A percentile compares a stretch with the other conserved stretches of the same genome.
phyloP scores from a whole-genome alignment of 495 filamentous ascomycete species.

The Amniculicola lignicola region DNA sequence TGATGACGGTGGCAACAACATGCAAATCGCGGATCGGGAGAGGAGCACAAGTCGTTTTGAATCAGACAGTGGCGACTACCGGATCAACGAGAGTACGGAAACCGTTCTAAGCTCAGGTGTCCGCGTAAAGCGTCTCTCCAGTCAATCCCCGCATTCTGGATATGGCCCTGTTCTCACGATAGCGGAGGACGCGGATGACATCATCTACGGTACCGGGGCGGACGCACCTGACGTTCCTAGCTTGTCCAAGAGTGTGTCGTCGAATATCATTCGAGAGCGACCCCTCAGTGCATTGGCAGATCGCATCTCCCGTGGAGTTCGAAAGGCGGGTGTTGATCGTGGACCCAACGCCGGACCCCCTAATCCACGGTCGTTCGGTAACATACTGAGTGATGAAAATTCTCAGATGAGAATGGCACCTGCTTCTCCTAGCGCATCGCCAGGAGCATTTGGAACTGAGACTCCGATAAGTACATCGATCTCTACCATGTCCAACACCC shows the following conservation, averaged over 20 bases:
- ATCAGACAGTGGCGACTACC: not conserved
- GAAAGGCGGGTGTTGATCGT: too few species aligned
- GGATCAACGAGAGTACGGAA: not conserved
- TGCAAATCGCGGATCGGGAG: too few species aligned
- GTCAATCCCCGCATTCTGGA: conserved; percentile 9
- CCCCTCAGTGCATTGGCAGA: conserved; percentile 8
- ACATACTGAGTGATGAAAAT: too few species aligned
- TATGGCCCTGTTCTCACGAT: conserved; percentile 22
- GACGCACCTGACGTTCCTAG: conserved; percentile 4
- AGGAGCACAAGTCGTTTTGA: too few species aligned
- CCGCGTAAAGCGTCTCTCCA: conserved; percentile 23
- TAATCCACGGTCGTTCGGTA: too few species aligned
- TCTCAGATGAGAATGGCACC: too few species aligned
- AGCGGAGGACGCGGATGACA: conserved; percentile 12
- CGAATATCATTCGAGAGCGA: not conserved
- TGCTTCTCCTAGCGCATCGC: too few species aligned
- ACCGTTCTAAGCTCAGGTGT: not conserved
- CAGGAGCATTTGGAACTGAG: too few species aligned
- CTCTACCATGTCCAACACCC: too few species aligned
- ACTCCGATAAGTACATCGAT: too few species aligned
- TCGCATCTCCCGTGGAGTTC: conserved; percentile 15
- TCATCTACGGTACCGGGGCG: conserved; percentile 5
- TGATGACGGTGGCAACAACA: too few species aligned
- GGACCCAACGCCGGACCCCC: too few species aligned
- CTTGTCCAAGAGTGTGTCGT: not conserved